Percentiles rank a stretch among this genome's conserved stretches.
Conservation (phyloP, 2,329 filamentous ascomycete genomes). For the Fusarium coffeatum region DNA sequence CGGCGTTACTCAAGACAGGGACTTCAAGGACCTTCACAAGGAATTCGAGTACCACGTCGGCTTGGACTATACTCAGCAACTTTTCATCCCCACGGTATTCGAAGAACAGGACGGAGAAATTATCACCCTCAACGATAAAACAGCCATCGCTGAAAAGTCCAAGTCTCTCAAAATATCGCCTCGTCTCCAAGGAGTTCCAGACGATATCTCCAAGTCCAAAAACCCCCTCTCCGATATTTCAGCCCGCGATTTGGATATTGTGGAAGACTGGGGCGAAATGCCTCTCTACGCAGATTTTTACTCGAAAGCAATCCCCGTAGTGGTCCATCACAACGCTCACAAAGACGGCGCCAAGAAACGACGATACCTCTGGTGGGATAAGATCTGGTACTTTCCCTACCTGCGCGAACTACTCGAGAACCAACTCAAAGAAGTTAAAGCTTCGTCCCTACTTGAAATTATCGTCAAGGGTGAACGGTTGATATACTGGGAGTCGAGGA, state of each 20-base stretch:
- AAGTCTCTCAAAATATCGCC: not conserved
- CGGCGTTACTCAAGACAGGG: not conserved
- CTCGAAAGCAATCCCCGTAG: slow-evolving; percentile 34
- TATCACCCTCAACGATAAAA: slow-evolving; percentile 19
- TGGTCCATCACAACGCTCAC: slow-evolving; percentile 40
- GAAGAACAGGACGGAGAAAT: slow-evolving; percentile 39
- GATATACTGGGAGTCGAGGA: slow-evolving; percentile 20
- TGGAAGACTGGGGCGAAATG: slow-evolving; percentile 34
- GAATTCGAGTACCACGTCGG: slow-evolving; percentile 40
- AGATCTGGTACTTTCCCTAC: slow-evolving; percentile 40
- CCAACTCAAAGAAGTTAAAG: slow-evolving; percentile 2
- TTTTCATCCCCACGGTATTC: slow-evolving; percentile 37
- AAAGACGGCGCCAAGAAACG: slow-evolving; percentile 25
- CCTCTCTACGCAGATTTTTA: slow-evolving; percentile 36
- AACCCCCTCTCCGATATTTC: not conserved
- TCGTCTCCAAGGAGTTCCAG: slow-evolving; percentile 8
- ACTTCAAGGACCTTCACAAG: not conserved
- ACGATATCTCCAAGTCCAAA: slow-evolving; percentile 7
- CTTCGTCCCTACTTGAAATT: not conserved
- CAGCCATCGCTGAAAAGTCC: slow-evolving; percentile 19
- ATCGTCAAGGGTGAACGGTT: not conserved
- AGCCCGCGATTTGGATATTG: not conserved
- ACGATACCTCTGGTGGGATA: slow-evolving; percentile 31
- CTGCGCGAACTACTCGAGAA: slow-evolving; percentile 10
- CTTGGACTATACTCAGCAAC: slow-evolving; percentile 32